Evolutionary conservation across 2,329 filamentous ascomycete species (phyloP), one percentile per base, ranked within the genome.

Genomic region (Fusarium napiforme): DNA sequence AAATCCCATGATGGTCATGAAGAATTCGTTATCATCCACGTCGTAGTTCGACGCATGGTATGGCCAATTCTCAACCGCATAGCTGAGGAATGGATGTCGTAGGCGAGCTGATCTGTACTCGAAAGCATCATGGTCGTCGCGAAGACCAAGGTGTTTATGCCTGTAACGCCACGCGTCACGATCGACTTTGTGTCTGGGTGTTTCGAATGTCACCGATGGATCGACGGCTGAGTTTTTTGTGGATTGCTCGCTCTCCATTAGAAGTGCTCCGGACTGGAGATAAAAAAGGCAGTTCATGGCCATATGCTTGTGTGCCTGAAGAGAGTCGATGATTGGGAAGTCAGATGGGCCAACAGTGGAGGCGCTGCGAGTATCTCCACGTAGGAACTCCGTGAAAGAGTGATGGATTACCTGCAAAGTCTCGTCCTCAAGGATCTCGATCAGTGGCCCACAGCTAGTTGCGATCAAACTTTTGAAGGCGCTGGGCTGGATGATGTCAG

Each of bases 381-480:
- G 78, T 16, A 86, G 70, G 64, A 84, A 87, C 60, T 87, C 85
- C 6, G 85, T 86, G 45, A 87, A 83, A 2, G 84, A 86, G 59
- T 87, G 85, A 67, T 87, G 85, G 11, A 87, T 82, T 10, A 86
- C 80, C 23, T 81, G 80, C 15, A 86, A 66, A 1, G 82, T 84
- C 59, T 85, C 85, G 55, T 87, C 84, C 23, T 84, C 82, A 5
- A 84, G 75, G 26, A 86, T 76, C 65, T 87, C 84, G 2, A 87
- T 67, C 37, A 87, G 69, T 14, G 83, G 80, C 3, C 83, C 84
- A 67, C 82, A 85, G 11, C 80, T 78, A 16, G 73, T 76, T 32
- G 80, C 75, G 16, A 84, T 78, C 9, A 84, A 69, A 2, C 76
- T 59, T 64, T 86, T 85, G 37, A 68, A 77, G 26, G 65, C 47